These are phyloP conservation scores for Clavispora fructus DNA, from an alignment of 805 yeast genomes.

Conservation along the genomic window DNA sequence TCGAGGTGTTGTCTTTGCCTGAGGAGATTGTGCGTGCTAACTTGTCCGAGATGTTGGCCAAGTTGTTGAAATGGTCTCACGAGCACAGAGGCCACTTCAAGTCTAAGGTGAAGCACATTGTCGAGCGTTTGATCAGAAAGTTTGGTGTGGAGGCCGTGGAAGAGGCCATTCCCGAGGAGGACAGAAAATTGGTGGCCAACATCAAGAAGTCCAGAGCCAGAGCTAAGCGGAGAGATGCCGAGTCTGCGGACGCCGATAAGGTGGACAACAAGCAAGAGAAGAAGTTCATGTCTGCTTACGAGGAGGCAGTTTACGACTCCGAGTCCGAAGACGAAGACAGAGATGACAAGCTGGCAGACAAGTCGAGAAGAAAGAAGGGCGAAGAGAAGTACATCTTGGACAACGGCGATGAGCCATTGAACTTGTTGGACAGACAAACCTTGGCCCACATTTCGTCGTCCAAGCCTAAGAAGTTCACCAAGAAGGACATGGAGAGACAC, in stretches of 20 bases:
- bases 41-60: constrained; percentile 59
- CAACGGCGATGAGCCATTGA: constrained; percentile 72
- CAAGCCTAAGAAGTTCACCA: constrained; percentile 60
- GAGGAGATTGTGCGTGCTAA: constrained; percentile 66
- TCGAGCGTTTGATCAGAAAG: constrained; percentile 85
- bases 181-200: constrained; percentile 73
- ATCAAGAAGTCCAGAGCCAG: constrained; percentile 83
- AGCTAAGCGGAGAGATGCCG: constrained; percentile 63
- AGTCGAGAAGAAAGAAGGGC: constrained; percentile 26
- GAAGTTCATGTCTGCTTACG: constrained; percentile 80
- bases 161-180: constrained; percentile 83
- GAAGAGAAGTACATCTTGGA: constrained; percentile 70
- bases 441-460: constrained; percentile 86
- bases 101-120: constrained; percentile 84
- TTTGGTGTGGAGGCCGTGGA: constrained; percentile 88
- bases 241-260: constrained; percentile 26
- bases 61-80: constrained; percentile 87
- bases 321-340: constrained; percentile 55
- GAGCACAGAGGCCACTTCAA: constrained; percentile 95
- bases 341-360: constrained; percentile 38
- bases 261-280: constrained; percentile 23
- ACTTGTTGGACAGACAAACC: constrained; percentile 80
- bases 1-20: constrained; percentile 78
- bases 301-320: constrained; percentile 77
- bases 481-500: constrained; percentile 37